Percentiles rank a stretch among this genome's conserved stretches.
These are phyloP conservation scores for Phytophthora meadii DNA, from an alignment of 352 stramenopile species.

Conservation along the genomic window DNA sequence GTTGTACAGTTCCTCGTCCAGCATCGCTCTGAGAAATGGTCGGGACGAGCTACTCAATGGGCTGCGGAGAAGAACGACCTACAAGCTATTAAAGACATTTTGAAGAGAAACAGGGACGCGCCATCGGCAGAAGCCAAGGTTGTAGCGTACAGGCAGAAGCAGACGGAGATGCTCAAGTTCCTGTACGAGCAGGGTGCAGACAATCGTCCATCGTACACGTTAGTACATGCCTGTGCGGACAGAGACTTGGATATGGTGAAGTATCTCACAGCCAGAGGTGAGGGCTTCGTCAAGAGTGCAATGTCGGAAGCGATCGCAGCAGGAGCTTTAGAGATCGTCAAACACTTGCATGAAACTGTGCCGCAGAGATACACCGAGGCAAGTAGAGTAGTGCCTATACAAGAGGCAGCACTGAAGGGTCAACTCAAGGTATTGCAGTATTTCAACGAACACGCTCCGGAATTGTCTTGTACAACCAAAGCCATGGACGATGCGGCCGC, in stretches of 20 bases:
- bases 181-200: conserved; percentile 63
- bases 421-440: conserved; percentile 45
- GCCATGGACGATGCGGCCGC: conserved; percentile 43
- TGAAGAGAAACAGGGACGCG: conserved; percentile 39
- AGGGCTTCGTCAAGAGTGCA: conserved; percentile 65
- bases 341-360: conserved; percentile 53
- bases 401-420: conserved; percentile 41
- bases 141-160: conserved; percentile 45
- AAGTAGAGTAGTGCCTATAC: conserved; percentile 54
- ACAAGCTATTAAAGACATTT: conserved; percentile 36
- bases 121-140: conserved; percentile 56
- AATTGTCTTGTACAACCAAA: conserved; percentile 33
- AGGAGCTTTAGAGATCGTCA: conserved; percentile 56
- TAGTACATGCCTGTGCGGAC: conserved; percentile 49
- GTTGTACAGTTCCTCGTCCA: conserved; percentile 59
- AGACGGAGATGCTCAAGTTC: conserved; percentile 55
- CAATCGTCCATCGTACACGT: conserved; percentile 45
- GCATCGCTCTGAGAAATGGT: conserved; percentile 55
- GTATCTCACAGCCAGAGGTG: conserved; percentile 47
- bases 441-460: conserved; percentile 33
- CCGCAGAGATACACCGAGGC: conserved; percentile 49
- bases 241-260: conserved; percentile 58
- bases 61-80: conserved; percentile 47
- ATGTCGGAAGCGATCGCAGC: conserved; percentile 56
- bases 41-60: conserved; percentile 40